Evolutionary conservation across 441 rosid species (phyloP).

Genomic region (Gossypium schwendimanii): DNA sequence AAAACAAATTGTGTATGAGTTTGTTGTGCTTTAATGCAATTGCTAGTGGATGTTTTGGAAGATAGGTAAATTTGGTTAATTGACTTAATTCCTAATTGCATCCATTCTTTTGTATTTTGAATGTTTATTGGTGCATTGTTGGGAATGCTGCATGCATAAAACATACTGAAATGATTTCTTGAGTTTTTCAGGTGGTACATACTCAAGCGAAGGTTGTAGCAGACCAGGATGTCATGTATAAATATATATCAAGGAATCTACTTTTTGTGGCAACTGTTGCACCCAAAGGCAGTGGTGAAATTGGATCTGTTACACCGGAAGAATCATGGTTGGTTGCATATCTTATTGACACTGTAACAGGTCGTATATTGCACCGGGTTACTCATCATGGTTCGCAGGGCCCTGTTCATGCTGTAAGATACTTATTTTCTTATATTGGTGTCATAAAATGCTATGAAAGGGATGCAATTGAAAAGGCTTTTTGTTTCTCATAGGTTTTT

Average conservation of each 20-base stretch:
- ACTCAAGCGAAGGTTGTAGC: slow-evolving; percentile 91
- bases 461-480: slow-evolving; percentile 19
- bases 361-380: slow-evolving; percentile 86
- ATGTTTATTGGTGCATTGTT: neutral
- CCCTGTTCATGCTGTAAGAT: slow-evolving; percentile 85
- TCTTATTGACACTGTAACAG: slow-evolving; percentile 85
- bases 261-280: slow-evolving; percentile 88
- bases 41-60: neutral
- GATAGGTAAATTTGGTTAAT: neutral
- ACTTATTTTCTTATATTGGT: neutral
- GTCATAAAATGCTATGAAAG: slow-evolving; percentile 2
- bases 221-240: slow-evolving; percentile 90
- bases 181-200: slow-evolving; percentile 72
- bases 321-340: slow-evolving; percentile 76
- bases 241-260: slow-evolving; percentile 76
- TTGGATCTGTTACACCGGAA: slow-evolving; percentile 86
- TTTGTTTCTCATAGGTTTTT: slow-evolving; percentile 53
- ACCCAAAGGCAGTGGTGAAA: slow-evolving; percentile 78
- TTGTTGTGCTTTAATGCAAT: neutral
- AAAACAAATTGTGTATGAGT: neutral
- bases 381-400: slow-evolving; percentile 93
- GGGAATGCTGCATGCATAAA: neutral
- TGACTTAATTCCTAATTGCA: neutral
- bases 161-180: neutral
- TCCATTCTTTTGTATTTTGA: neutral